Evolutionary conservation across 495 filamentous ascomycete species (phyloP), one percentile per base, ranked within the genome.

Genomic region (Penicillium arizonense): DNA sequence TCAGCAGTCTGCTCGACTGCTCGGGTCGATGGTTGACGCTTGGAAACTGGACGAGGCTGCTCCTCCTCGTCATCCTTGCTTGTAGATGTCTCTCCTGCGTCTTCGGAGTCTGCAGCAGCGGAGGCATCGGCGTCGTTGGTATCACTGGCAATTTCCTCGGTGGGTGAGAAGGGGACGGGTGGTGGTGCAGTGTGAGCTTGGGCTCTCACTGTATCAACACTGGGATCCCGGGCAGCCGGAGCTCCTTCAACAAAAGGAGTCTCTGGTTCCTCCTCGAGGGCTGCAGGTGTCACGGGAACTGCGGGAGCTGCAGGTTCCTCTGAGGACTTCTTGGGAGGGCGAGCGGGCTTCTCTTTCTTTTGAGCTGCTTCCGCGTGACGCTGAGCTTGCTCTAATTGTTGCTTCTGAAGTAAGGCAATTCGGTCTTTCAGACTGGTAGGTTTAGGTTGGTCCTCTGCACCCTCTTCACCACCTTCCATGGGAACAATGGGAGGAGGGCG

Each of bases 61-160:
- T 87, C 84, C 38, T 93, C 88, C 41, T 77, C 81, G 28, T 91
- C 89, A 50, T 94, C 89, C 56, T 77, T 83, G 58, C 87, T 87
- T 2, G 86, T 87, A 6, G 84, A 85, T 1, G 82, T 78, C 40
- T 90, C 89, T 39, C 88, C 89, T 16, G 85, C 87, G 55, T 89
- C 89, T 63, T 96, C 91, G 8, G 85, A 90, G 62, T 95, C 90
- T 20, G 88, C 90, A 30, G 88, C 88, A 12, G 86, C 91, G 11
- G 90, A 94, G 73, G 93, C 84, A 68, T 96, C 91, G 3, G 90
- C 91, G 68, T 96, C 92, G 61, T 95, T 93, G 18, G 87, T 85
- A 69, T 96, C 90, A 55, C 81, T 87, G n/a, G 82, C 66, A 9
- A 81, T 54, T 47, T 86, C 84, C 47, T 73, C 74, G 26, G 69